Evolutionary conservation across 23 red algal species (phyloP), one percentile per base, ranked within the genome.

Genomic region (Gracilaria caudata): DNA sequence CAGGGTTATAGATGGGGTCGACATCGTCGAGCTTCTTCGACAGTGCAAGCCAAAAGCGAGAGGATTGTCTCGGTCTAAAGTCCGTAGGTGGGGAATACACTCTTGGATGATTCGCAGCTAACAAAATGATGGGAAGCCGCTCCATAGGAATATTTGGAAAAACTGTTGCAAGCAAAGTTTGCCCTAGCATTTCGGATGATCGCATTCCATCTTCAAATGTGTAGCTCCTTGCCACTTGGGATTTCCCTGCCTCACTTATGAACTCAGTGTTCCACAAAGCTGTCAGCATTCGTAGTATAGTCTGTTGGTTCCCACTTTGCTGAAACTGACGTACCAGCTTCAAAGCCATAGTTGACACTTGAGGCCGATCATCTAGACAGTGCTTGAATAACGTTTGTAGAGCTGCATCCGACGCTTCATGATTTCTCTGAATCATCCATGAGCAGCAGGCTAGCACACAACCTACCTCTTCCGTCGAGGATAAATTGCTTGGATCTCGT

Each of bases 81-180:
- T 44, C 45, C 35, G 87, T 58, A 28, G 87, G 78, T 17, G 33
- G 2, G 19, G 58, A 38, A 53, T 59, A 81, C 16, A 93, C 25
- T 37, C 90, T 43, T 4, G 82, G 81, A 29, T 93, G 90, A 86
- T 93, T 84, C 10, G 90, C 34, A 35, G 90, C 90, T 19, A 93
- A 36, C 11, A 57, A 35, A 66, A 86, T 47, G 34, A 70, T 34
- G 11, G 80, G 72, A 36, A 79, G 71, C 4, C 35, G 44, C 24
- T 61, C 38, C 54, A 35, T 43, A 0, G 82, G 71, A 65, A 93
- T 64, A 60, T 45, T 74, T 24, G 76, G 76, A 21, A 81, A 40
- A 41, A 82, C 78, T 20, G 63, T 63, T 23, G 75, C 76, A 44
- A 91, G 51, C 24, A 91, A 8, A 8, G 77, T 54, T n/a, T 54